Evolutionary conservation across 257 asterid species (phyloP).

Genomic region (Forsythia viridissima): DNA sequence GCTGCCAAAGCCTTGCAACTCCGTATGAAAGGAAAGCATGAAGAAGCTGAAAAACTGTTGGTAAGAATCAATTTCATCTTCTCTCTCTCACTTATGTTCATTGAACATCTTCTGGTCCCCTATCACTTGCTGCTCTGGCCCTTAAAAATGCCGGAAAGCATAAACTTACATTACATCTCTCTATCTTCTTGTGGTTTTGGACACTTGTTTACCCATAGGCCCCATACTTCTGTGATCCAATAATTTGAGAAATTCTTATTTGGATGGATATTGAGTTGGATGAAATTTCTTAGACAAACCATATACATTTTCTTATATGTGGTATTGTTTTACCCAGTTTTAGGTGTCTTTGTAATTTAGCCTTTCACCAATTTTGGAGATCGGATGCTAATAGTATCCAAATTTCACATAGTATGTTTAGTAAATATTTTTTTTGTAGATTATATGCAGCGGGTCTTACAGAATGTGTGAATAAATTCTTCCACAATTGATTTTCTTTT

Average conservation of each 20-base stretch:
- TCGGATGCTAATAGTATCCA: not conserved
- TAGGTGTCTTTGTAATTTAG: no score
- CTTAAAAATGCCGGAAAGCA: not conserved
- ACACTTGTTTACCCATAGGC: not conserved
- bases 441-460: no score
- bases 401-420: no score
- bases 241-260: not conserved
- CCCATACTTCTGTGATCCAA: constrained; percentile 3
- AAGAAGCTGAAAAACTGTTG: constrained; percentile 83
- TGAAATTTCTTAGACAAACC: not conserved
- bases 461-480: not conserved
- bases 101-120: constrained; percentile 1
- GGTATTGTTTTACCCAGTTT: not conserved
- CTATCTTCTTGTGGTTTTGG: constrained; percentile 10
- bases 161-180: not conserved
- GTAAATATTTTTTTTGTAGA: no score
- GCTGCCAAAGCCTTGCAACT: constrained; percentile 96
- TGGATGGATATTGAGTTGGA: not conserved
- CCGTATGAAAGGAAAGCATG: constrained; percentile 91
- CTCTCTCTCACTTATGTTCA: not conserved
- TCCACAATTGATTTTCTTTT: not conserved
- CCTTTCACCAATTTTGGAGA: no score
- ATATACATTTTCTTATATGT: not conserved
- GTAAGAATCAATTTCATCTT: constrained; percentile 38
- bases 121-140: not conserved